Percentiles rank a stretch among this genome's conserved stretches.
Conservation (phyloP, 2,329 filamentous ascomycete genomes). For the Gaeumannomyces tritici region DNA sequence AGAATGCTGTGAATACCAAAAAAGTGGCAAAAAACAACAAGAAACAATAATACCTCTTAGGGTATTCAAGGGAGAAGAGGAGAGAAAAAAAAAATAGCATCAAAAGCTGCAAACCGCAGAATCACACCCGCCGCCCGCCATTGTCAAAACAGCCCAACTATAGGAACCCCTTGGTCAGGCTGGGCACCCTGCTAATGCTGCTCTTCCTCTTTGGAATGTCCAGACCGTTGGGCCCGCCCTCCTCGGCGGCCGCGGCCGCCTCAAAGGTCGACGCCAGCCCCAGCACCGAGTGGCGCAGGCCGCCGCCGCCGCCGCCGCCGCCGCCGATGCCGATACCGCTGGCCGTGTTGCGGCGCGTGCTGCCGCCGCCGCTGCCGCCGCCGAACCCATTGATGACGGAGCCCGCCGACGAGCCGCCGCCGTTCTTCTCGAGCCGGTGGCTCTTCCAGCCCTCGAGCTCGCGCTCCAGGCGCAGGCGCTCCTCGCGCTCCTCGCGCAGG, state of each 20-base stretch:
- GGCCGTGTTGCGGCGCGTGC: neutral
- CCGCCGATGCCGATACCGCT: slow-evolving; percentile 7
- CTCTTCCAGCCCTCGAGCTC: slow-evolving; percentile 82
- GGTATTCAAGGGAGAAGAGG: neutral
- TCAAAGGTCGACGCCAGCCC: neutral
- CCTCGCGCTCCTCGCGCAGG: slow-evolving; percentile 80
- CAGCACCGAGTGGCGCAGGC: slow-evolving; percentile 16
- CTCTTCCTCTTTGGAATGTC: slow-evolving; percentile 57
- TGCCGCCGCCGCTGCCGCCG: slow-evolving; percentile 10
- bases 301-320: slow-evolving; percentile 13
- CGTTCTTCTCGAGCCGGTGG: slow-evolving; percentile 52
- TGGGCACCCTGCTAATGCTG: slow-evolving; percentile 52
- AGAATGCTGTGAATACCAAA: neutral
- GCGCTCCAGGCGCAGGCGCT: slow-evolving; percentile 68
- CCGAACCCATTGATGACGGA: slow-evolving; percentile 13
- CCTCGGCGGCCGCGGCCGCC: slow-evolving; percentile 19
- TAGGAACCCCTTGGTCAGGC: slow-evolving; percentile 71
- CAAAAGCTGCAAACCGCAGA: too few relatives aligned
- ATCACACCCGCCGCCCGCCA: too few relatives aligned
- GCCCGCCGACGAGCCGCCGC: slow-evolving; percentile 16
- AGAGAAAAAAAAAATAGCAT: neutral
- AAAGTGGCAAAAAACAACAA: neutral
- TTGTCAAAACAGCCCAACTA: slow-evolving; percentile 21
- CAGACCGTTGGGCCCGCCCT: slow-evolving; percentile 47
- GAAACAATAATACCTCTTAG: neutral